These are phyloP conservation scores for Rutstroemia sydowiana DNA, from an alignment of 2,329 filamentous ascomycete genomes.

Conservation along the genomic window DNA sequence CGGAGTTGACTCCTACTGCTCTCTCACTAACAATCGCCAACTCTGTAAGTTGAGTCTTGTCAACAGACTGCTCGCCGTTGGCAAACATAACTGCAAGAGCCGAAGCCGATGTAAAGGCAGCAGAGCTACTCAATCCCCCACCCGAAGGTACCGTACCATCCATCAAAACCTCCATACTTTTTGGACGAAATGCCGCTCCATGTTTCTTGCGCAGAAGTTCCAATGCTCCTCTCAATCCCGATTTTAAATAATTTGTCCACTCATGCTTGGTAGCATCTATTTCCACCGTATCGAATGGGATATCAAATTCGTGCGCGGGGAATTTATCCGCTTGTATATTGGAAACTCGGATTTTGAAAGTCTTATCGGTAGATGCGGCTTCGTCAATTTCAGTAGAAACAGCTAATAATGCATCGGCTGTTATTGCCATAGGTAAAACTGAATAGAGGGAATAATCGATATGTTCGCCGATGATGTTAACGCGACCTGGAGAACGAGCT, in stretches of 20 bases:
- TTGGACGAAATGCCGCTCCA: conserved; percentile 53
- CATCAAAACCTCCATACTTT: conserved; percentile 79
- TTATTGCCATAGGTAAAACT: conserved; percentile 91
- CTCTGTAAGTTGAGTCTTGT: conserved; percentile 89
- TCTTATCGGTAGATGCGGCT: conserved; percentile 35
- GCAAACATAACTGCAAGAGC: conserved; percentile 82
- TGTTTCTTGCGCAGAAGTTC: conserved; percentile 65
- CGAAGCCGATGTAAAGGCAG: conserved; percentile 86
- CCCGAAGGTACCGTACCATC: conserved; percentile 89
- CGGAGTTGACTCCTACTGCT: conserved; percentile 90
- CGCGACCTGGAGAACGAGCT: conserved; percentile 82
- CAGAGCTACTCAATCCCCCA: conserved; percentile 87
- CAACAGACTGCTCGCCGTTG: conserved; percentile 68
- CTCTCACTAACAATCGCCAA: conserved; percentile 92
- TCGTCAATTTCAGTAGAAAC: conserved; percentile 48
- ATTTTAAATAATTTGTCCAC: conserved; percentile 99
- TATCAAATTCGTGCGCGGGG: conserved; percentile 63
- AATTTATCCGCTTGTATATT: conserved; percentile 76
- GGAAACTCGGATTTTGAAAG: conserved; percentile 65
- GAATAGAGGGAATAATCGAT: conserved; percentile 98
- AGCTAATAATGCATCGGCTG: conserved; percentile 82
- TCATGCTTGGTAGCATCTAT: conserved; percentile 83
- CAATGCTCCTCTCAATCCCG: conserved; percentile 75
- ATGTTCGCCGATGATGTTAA: conserved; percentile 98
- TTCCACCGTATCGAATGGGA: conserved; percentile 58